phyloP scores from a whole-genome alignment of 2,329 filamentous ascomycete genomes.

The Laburnicola sp. region DNA sequence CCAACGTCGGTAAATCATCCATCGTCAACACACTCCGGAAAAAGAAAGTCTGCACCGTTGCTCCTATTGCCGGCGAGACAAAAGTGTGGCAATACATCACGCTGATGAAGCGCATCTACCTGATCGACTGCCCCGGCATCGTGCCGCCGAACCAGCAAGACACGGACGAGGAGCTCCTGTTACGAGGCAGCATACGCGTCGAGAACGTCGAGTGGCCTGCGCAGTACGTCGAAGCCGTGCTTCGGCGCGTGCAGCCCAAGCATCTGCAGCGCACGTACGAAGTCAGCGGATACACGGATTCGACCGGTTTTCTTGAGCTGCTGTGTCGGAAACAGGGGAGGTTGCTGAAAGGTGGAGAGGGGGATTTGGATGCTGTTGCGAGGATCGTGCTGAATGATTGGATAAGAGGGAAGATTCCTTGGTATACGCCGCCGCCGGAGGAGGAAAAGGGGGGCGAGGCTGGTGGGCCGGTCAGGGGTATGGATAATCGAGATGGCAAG shows the following conservation, averaged over 20 bases:
- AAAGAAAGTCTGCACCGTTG: slow-evolving; percentile 91
- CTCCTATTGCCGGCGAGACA: slow-evolving; percentile 93
- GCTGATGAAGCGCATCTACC: slow-evolving; percentile 88
- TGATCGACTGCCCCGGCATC: slow-evolving; percentile 96
- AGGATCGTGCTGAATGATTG: slow-evolving; percentile 98
- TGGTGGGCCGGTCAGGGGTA: slow-evolving; percentile 43
- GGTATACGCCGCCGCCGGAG: slow-evolving; percentile 82
- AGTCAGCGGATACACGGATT: slow-evolving; percentile 74
- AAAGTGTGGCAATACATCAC: slow-evolving; percentile 99
- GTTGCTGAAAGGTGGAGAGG: slow-evolving; percentile 87
- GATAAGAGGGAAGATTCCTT: slow-evolving; percentile 90
- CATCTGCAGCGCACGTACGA: slow-evolving; percentile 95
- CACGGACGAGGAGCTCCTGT: slow-evolving; percentile 81
- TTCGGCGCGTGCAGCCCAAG: slow-evolving; percentile 77
- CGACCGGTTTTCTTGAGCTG: slow-evolving; percentile 82
- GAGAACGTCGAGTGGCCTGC: slow-evolving; percentile 97
- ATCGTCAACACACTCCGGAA: slow-evolving; percentile 96
- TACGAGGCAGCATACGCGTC: slow-evolving; percentile 88
- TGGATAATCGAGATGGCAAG: slow-evolving; percentile 71
- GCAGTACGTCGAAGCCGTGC: slow-evolving; percentile 86
- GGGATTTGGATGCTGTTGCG: slow-evolving; percentile 90
- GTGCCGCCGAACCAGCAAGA: slow-evolving; percentile 87
- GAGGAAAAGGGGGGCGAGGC: slow-evolving; percentile 45
- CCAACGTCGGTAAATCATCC: slow-evolving; percentile 93
- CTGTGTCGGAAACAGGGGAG: slow-evolving; percentile 85